A percentile compares a stretch with the other conserved stretches of the same genome.
These are phyloP conservation scores for Teratosphaeria viscida DNA, from an alignment of 2,329 filamentous ascomycete species.

Conservation along the genomic window DNA sequence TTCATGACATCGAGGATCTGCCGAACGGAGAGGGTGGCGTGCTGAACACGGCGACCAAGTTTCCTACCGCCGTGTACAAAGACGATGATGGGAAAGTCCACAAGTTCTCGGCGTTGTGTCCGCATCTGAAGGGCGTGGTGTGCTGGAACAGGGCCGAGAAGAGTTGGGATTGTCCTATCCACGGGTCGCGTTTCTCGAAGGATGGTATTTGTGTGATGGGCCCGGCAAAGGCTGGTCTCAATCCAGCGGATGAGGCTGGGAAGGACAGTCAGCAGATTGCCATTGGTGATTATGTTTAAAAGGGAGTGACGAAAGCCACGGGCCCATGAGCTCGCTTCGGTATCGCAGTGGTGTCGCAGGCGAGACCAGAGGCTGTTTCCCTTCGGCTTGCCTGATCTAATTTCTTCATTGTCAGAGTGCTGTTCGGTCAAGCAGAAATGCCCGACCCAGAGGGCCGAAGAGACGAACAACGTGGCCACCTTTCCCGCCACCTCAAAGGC, in stretches of 20 bases:
- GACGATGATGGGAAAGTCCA: constrained; percentile 42
- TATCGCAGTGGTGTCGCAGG: not conserved
- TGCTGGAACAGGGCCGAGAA: constrained; percentile 47
- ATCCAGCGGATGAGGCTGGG: constrained; percentile 22
- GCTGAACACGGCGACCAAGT: constrained; percentile 37
- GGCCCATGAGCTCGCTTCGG: not conserved
- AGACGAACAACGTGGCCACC: no score
- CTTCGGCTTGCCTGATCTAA: not conserved
- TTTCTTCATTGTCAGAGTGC: no score
- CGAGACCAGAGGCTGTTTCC: not conserved
- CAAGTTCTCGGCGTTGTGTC: constrained; percentile 45
- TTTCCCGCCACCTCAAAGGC: no score
- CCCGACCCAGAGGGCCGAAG: no score
- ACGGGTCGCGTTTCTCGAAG: constrained; percentile 34
- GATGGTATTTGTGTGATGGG: constrained; percentile 33
- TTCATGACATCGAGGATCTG: constrained; percentile 47
- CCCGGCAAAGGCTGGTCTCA: constrained; percentile 29
- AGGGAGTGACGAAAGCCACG: not conserved
- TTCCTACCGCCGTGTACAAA: constrained; percentile 46
- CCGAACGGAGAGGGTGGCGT: constrained; percentile 41
- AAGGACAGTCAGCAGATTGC: constrained; percentile 5
- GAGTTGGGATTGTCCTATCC: constrained; percentile 27
- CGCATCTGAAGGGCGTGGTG: constrained; percentile 46
- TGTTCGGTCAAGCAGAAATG: no score
- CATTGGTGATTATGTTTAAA: not conserved